Conservation (phyloP, 2,329 filamentous ascomycete genomes). For the Cladophialophora chaetospira region DNA sequence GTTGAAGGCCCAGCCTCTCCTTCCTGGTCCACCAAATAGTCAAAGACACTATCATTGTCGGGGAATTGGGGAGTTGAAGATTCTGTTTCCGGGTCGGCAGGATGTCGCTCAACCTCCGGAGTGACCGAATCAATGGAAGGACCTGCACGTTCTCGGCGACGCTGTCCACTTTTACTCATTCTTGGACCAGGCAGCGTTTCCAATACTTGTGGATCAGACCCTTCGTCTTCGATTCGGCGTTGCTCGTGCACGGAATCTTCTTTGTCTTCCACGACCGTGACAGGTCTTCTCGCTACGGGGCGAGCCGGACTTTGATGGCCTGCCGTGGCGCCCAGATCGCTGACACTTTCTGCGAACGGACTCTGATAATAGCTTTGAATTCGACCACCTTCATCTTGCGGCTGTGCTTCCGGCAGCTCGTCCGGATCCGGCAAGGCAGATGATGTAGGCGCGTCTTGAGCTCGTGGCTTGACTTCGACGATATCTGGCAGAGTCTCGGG, state of each 20-base stretch:
- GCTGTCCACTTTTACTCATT: conserved; percentile 24
- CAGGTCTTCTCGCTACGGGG: background rate
- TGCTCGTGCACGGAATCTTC: background rate
- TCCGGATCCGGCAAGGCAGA: background rate
- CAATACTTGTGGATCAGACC: background rate
- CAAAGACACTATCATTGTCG: conserved; percentile 17
- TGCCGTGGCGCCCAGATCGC: conserved; percentile 42
- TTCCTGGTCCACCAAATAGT: conserved; percentile 14
- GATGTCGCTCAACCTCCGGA: background rate
- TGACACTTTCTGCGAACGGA: conserved; percentile 54
- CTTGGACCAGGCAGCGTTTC: conserved; percentile 3
- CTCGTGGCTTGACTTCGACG: background rate
- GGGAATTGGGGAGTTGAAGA: background rate
- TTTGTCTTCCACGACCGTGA: background rate
- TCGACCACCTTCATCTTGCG: background rate
- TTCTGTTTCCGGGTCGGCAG: background rate
- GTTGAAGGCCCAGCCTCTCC: background rate
- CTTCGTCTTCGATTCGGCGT: background rate
- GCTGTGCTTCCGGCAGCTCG: background rate
- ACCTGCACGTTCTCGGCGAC: conserved; percentile 26
- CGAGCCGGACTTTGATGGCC: background rate
- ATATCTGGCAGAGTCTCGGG: background rate
- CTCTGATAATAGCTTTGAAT: conserved; percentile 52
- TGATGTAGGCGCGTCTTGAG: background rate
- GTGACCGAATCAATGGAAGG: conserved; percentile 5